Percentiles rank a stretch among this genome's conserved stretches.
Conservation (phyloP, 495 filamentous ascomycete species). For the Hypoxylon rickii region DNA sequence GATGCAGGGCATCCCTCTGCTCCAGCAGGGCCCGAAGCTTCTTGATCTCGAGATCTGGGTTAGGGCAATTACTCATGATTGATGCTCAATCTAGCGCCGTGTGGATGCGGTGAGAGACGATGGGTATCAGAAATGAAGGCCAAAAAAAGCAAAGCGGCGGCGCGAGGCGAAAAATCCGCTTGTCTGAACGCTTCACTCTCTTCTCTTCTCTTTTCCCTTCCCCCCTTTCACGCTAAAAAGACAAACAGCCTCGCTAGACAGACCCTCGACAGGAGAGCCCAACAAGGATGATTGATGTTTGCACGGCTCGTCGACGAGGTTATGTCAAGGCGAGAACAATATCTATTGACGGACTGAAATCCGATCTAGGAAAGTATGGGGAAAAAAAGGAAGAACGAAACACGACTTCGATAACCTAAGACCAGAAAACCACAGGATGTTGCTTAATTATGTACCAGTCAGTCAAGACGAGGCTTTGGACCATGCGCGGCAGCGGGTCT, state of each 20-base stretch:
- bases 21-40: conserved; percentile 32
- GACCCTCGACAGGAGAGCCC: conserved; percentile 21
- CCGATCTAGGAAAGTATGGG: conserved; percentile 32
- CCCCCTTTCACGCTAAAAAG: conserved; percentile 25
- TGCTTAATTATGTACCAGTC: conserved; percentile 42
- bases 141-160: conserved; percentile 7
- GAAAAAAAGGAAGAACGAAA: conserved; percentile 34
- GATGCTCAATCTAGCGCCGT: conserved; percentile 18
- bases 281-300: conserved; percentile 31
- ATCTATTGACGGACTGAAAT: conserved; percentile 33
- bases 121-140: conserved; percentile 9
- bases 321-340: conserved; percentile 25
- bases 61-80: conserved; percentile 30
- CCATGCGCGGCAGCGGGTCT: conserved; percentile 41
- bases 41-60: conserved; percentile 35
- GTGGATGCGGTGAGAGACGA: conserved; percentile 18
- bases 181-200: conserved; percentile 20
- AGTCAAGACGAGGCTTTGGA: conserved; percentile 41
- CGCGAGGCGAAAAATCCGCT: conserved; percentile 20
- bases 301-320: conserved; percentile 29
- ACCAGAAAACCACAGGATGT: conserved; percentile 30
- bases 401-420: conserved; percentile 27
- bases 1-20: conserved; percentile 25
- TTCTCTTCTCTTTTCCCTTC: conserved; percentile 7
- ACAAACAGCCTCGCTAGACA: conserved; percentile 30